These are phyloP conservation scores for Albugo candida DNA, from an alignment of 352 stramenopile species.

Conservation along the genomic window DNA sequence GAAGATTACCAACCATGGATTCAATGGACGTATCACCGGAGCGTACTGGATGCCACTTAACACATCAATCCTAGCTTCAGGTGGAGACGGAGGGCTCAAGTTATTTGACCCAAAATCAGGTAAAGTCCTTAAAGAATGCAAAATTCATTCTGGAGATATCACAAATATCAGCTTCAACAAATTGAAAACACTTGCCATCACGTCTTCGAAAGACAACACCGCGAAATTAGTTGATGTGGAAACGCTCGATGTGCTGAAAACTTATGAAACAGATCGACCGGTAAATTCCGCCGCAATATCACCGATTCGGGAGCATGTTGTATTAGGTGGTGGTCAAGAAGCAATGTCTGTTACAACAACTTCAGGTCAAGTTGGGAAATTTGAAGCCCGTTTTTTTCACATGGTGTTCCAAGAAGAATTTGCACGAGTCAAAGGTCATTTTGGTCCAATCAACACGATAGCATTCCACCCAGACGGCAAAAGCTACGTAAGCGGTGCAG, in stretches of 20 bases:
- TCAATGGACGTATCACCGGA: conserved; percentile 60
- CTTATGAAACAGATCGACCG: conserved; percentile 95
- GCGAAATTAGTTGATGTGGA: conserved; percentile 92
- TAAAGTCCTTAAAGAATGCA: conserved; percentile 51
- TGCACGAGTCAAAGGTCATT: conserved; percentile 96
- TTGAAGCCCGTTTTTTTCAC: conserved; percentile 97
- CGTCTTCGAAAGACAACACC: conserved; percentile 93
- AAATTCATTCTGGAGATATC: conserved; percentile 92
- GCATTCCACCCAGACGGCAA: conserved; percentile 95
- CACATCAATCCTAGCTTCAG: conserved; percentile 74
- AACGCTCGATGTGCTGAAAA: conserved; percentile 92
- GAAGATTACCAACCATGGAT: conserved; percentile 58
- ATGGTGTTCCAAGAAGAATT: conserved; percentile 98
- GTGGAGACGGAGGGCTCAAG: conserved; percentile 60
- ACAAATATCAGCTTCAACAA: conserved; percentile 92
- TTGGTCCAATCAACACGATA: conserved; percentile 98
- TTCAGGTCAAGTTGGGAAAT: conserved; percentile 83
- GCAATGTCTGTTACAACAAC: conserved; percentile 95
- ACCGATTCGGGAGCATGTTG: conserved; percentile 88
- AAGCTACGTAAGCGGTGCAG: conserved; percentile 95
- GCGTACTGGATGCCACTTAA: conserved; percentile 76
- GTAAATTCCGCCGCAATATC: conserved; percentile 98
- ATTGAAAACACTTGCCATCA: conserved; percentile 93
- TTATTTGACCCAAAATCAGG: conserved; percentile 62
- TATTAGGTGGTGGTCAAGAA: conserved; percentile 96